phyloP scores from a whole-genome alignment of 257 asterid genomes.

The Echium plantagineum region DNA sequence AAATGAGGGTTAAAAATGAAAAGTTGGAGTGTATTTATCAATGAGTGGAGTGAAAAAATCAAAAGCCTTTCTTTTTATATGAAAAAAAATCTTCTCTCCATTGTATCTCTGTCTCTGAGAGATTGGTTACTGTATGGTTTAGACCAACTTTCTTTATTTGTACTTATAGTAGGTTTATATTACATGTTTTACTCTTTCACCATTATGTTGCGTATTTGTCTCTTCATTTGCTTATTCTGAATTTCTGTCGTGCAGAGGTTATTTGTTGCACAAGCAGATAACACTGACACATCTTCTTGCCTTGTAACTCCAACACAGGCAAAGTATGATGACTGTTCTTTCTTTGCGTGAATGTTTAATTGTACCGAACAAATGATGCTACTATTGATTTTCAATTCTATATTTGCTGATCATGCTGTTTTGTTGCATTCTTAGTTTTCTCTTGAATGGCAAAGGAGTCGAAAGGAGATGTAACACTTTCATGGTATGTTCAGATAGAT shows the following conservation, averaged over 20 bases:
- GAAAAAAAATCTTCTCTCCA: too few relatives aligned
- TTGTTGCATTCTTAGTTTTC: conserved; percentile 49
- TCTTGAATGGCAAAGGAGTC: conserved; percentile 75
- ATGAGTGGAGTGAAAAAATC: too few relatives aligned
- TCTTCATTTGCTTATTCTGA: conserved; percentile 2
- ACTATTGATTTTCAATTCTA: neutral
- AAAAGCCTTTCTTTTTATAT: too few relatives aligned
- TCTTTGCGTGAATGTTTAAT: neutral
- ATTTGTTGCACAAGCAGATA: conserved; percentile 62
- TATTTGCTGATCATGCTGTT: conserved; percentile 5
- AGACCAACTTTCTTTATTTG: too few relatives aligned
- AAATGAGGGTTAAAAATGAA: too few relatives aligned
- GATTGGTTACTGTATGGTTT: too few relatives aligned
- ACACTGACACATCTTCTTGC: conserved; percentile 63
- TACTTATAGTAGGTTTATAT: too few relatives aligned
- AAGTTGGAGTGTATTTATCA: too few relatives aligned
- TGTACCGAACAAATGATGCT: neutral
- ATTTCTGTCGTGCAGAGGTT: conserved; percentile 53
- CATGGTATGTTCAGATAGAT: conserved; percentile 36
- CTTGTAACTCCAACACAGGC: conserved; percentile 69
- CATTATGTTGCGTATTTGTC: neutral
- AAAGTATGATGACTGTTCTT: conserved; percentile 35
- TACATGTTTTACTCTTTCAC: too few relatives aligned
- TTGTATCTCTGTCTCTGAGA: too few relatives aligned
- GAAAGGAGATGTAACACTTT: conserved; percentile 47